Evolutionary conservation across 1,284 basidiomycete genomes (phyloP).

Genomic region (Puccinia polysora): DNA sequence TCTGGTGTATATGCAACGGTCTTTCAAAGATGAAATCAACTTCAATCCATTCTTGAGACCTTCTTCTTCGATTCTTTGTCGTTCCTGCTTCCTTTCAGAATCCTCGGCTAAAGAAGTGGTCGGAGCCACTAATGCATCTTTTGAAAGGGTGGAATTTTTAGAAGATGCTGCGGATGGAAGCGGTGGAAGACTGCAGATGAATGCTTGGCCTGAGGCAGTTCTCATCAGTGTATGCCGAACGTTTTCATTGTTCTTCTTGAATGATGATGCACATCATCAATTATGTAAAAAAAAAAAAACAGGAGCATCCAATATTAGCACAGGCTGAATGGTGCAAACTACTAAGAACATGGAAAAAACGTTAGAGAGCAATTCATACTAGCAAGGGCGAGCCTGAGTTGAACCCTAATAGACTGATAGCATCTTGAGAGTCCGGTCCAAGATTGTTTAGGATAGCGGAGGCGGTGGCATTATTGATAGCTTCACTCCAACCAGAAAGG

Average conservation of each 20-base stretch:
- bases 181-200: conserved; percentile 28
- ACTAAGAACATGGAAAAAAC: background rate
- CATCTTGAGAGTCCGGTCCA: background rate
- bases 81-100: conserved; percentile 8
- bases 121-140: background rate
- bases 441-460: conserved; percentile 11
- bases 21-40: conserved; percentile 55
- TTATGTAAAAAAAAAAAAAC: background rate
- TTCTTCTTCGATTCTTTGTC: conserved; percentile 15
- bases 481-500: conserved; percentile 23
- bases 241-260: background rate
- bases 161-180: background rate
- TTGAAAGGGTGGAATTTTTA: background rate
- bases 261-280: background rate
- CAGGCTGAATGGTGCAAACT: too few species aligned
- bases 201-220: conserved; percentile 31
- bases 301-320: background rate
- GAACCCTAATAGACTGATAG: background rate
- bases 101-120: conserved; percentile 2
- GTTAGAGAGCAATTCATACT: background rate
- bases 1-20: conserved; percentile 55
- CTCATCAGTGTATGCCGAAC: conserved; percentile 21
- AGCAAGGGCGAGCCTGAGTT: background rate
- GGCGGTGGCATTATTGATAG: conserved; percentile 25
- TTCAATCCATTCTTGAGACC: conserved; percentile 51